Conservation (phyloP, 768 basidiomycete genomes). For the Tubosaeta brunneosetosa region DNA sequence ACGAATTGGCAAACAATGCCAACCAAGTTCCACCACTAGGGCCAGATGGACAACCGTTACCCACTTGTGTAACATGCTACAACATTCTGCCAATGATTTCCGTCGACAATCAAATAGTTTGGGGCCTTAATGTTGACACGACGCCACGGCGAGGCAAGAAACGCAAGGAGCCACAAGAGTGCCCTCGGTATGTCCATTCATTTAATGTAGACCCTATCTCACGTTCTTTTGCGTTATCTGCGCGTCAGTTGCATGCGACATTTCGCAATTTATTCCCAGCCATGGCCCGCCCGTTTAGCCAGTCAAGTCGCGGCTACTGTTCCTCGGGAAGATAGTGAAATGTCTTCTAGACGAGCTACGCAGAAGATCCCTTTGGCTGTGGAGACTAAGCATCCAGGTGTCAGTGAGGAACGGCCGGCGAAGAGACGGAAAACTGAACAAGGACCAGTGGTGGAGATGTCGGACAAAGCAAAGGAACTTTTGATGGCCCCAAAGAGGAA, state of each 20-base stretch:
- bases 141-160: slow-evolving; percentile 44
- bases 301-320: slow-evolving; percentile 41
- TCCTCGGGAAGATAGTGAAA: slow-evolving; percentile 42
- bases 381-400: slow-evolving; percentile 52
- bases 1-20: slow-evolving; percentile 36
- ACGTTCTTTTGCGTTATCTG: slow-evolving; percentile 11
- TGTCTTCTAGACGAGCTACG: slow-evolving; percentile 43
- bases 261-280: slow-evolving; percentile 65
- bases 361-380: slow-evolving; percentile 46
- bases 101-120: slow-evolving; percentile 69
- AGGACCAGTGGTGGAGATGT: slow-evolving; percentile 27
- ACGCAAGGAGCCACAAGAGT: slow-evolving; percentile 62
- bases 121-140: slow-evolving; percentile 57
- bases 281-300: slow-evolving; percentile 66
- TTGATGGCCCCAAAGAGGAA: slow-evolving; percentile 29
- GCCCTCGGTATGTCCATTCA: slow-evolving; percentile 58
- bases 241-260: slow-evolving; percentile 69
- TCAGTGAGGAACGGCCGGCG: slow-evolving; percentile 36
- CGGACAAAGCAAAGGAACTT: slow-evolving; percentile 32
- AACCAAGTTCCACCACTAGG: slow-evolving; percentile 48
- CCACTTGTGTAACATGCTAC: slow-evolving; percentile 66
- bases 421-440: slow-evolving; percentile 51
- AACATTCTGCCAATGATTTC: slow-evolving; percentile 73
- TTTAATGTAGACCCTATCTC: slow-evolving; percentile 9
- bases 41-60: slow-evolving; percentile 61